Evolutionary conservation across 148 eudicot species (phyloP).

Genomic region (Camellia lanceoleosa): DNA sequence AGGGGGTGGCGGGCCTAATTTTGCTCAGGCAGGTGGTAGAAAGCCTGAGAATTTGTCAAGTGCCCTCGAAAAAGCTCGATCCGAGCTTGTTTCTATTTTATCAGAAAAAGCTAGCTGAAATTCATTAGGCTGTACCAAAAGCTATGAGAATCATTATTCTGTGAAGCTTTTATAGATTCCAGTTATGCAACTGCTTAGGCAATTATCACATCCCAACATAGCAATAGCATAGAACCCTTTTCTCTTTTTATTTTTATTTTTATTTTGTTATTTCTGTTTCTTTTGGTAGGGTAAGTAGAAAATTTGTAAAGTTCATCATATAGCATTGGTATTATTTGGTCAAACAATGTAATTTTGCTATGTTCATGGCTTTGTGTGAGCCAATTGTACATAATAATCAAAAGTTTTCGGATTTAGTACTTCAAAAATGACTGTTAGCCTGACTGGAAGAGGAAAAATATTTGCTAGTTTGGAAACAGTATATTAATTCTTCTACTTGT

Average conservation of each 20-base stretch:
- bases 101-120: slow-evolving; percentile 52
- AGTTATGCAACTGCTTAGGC: not conserved
- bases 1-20: slow-evolving; percentile 96
- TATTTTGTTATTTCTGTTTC: no score
- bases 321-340: not conserved
- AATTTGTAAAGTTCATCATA: no score
- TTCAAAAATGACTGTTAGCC: no score
- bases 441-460: no score
- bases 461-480: no score
- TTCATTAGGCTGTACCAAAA: not conserved
- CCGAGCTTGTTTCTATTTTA: slow-evolving; percentile 52
- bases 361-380: no score
- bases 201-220: not conserved
- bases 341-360: not conserved
- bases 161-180: not conserved
- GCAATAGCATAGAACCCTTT: not conserved
- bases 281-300: not conserved
- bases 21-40: slow-evolving; percentile 96
- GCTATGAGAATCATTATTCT: not conserved
- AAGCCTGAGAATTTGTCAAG: slow-evolving; percentile 68
- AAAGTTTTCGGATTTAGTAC: no score
- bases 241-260: no score
- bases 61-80: slow-evolving; percentile 78
- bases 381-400: not conserved
- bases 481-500: no score